These are phyloP conservation scores for Suillus brevipes DNA, from an alignment of 768 basidiomycete species.

Conservation along the genomic window DNA sequence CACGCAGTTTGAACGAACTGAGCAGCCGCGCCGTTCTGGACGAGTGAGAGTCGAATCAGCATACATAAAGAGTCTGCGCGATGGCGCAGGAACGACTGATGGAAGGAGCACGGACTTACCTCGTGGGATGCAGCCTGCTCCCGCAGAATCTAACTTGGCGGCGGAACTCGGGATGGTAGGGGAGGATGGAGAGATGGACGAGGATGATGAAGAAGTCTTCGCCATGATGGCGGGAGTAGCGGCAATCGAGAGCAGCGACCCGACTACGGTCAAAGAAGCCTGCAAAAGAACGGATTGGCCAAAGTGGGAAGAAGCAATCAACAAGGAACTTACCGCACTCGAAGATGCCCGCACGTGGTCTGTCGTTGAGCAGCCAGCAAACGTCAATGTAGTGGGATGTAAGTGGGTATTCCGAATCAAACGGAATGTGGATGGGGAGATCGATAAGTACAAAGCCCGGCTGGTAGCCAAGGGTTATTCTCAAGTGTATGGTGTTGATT, in stretches of 20 bases:
- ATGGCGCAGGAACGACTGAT: not conserved
- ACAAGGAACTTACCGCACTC: constrained; percentile 18
- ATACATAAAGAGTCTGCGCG: too few species aligned
- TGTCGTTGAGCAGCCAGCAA: constrained; percentile 23
- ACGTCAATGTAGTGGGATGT: too few species aligned
- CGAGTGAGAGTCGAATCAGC: too few species aligned
- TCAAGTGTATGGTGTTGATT: not conserved
- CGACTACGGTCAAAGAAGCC: constrained; percentile 21
- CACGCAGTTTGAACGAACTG: too few species aligned
- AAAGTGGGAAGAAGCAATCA: constrained; percentile 23
- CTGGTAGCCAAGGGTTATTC: not conserved
- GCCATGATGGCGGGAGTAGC: not conserved
- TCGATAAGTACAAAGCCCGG: not conserved
- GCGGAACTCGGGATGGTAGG: constrained; percentile 11
- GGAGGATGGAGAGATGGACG: constrained; percentile 10
- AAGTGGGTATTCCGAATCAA: too few species aligned
- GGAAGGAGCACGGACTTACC: not conserved
- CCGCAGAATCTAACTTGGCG: not conserved
- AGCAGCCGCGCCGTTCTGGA: too few species aligned
- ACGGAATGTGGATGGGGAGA: too few species aligned
- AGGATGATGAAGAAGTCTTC: constrained; percentile 9
- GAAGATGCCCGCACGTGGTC: constrained; percentile 30
- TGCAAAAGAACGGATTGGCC: constrained; percentile 22
- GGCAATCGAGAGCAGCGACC: constrained; percentile 13
- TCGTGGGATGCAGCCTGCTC: not conserved